Base-by-base conservation (phyloP, 331 rosid genomes). In the Stylosanthes scabra region DNA sequence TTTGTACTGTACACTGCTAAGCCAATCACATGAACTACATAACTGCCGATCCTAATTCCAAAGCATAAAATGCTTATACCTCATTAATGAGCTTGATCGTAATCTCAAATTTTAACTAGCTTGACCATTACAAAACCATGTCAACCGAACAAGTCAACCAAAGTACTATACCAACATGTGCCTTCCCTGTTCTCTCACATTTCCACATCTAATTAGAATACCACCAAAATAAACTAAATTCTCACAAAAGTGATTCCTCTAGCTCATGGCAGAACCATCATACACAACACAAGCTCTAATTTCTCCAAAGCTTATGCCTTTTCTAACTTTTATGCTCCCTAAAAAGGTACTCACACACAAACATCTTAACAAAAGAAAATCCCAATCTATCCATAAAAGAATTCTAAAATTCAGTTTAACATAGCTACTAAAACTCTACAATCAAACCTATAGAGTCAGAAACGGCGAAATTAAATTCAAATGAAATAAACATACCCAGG, bases 401-500 rank as follows among this genome's bases (percentile, higher is more conserved):
- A 31, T 31, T 20, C 25, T 11, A 71, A 63, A 54, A 13, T 11
- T 59, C 71, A 68, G 68, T 72, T 65, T 25, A 9, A 63, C 4
- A 31, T 31, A 1, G 31, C 25, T 80, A 80, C 11, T 11, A 29
- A 41, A 41, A 31, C 4, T 31, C 34, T 20, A 31, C 3, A 31
- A 31, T 40, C 44, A 62, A 67, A 27, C 55, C 40, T 6, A 47
- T 20, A 20, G 25, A 20, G 25, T 20, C 25, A 20, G 25, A 20
- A 25, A 14, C 28, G 5, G 28, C 49, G 1, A 28, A 52, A 65
- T 1, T 8, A 20, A 40, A 37, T 10, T 49, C 34, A 31, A 31
- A 31, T 3, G 8, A 68, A 67, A 0, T 67, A 7, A 44, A 65
- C 86, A 41, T 54, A 81, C 88, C 76, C 40, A 25, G 86, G 50